Base-by-base conservation (phyloP, 176 grass and related monocot species). In the Ensete glaucum region DNA sequence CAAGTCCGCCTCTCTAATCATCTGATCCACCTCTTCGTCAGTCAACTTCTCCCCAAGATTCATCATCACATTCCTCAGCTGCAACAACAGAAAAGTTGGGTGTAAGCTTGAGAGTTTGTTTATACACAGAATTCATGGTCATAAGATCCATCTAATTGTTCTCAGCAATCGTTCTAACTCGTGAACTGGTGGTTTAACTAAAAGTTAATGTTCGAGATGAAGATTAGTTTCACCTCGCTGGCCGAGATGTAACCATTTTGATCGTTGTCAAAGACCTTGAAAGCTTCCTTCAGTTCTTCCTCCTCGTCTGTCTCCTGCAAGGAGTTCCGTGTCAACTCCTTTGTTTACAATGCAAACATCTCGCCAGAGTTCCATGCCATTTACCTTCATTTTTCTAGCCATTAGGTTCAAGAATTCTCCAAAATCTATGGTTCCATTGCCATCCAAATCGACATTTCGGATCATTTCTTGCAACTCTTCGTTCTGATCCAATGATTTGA, bases 211-310 rank as follows among this genome's bases (percentile, higher is more conserved):
- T 62, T 62, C 20, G 17, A 62, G 21, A 0, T 21, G 19, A 19
- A 17, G 2, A 21, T 4, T 13, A 12, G 27, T 13, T 19, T 74
- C 53, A 74, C 72, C 72, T 74, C 72, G 1, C 8, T 11, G 22
- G 72, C 23, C 17, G 72, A 74, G 23, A 74, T 74, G 17, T 27
- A 74, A 9, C 72, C 72, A 74, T 74, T 11, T 57, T 74, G 72
- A 29, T 74, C 53, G 1, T 74, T 74, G 72, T 74, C 72, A 3
- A 74, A 74, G 10, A 74, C 72, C 14, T 74, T 74, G 21, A 74
- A 74, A 54, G 72, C 72, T 57, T 74, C 72, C 19, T 16, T 74
- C 26, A 74, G 72, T 74, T 74, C 72, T 27, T 74, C 72, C 22
- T 74, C 72, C 15, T 1, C 72, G 34, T 74, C 72, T 19, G 23